These are phyloP conservation scores for Trypanosoma grayi DNA, from an alignment of 208 protist species.

Conservation along the genomic window DNA sequence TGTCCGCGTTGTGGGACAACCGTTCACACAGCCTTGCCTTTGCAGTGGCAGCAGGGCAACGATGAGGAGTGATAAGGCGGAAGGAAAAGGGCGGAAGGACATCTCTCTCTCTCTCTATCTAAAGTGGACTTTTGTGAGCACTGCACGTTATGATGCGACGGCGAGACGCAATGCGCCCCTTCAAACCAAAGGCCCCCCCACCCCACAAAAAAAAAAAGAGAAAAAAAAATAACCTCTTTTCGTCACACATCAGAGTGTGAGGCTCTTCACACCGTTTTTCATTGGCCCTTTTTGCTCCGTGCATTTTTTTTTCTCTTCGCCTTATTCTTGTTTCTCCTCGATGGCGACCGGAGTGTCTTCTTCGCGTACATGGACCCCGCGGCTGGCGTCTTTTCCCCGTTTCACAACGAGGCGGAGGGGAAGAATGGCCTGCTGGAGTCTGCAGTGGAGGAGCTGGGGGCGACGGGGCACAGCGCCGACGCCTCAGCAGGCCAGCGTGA, in stretches of 20 bases:
- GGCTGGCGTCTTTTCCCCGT: constrained; percentile 65
- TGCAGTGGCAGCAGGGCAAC: background rate
- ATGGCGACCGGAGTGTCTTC: background rate
- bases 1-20: constrained; percentile 67
- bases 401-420: constrained; percentile 47
- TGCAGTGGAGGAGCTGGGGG: constrained; percentile 39
- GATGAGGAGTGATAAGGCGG: background rate
- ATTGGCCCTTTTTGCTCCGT: constrained; percentile 10
- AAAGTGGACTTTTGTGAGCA: too few relatives aligned
- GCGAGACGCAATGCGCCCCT: too few relatives aligned
- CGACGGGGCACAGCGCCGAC: background rate
- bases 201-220: too few relatives aligned
- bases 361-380: constrained; percentile 66
- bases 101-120: background rate
- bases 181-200: too few relatives aligned
- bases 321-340: background rate
- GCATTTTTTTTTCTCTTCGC: constrained; percentile 11
- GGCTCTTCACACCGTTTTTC: background rate
- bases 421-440: constrained; percentile 49
- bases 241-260: too few relatives aligned
- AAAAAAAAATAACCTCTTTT: too few relatives aligned
- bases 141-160: too few relatives aligned
- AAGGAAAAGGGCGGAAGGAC: background rate
- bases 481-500: background rate
- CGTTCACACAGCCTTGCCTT: constrained; percentile 36